Base-by-base conservation (phyloP, 179 eudicot genomes). In the Drosera spatulata region DNA sequence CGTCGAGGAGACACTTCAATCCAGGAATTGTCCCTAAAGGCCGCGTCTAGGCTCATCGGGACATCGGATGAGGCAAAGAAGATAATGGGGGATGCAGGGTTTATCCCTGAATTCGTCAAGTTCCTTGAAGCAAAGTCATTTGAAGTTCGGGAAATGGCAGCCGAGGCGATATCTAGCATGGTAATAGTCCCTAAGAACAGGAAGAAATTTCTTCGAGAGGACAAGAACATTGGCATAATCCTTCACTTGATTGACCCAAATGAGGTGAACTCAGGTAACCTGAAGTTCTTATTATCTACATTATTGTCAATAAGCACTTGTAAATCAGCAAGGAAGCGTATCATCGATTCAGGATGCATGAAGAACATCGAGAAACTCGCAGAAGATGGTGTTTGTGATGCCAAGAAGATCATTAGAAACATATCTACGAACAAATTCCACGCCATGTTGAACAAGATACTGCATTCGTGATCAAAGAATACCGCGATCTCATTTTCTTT, bases 341-440 rank as follows among this genome's bases (percentile, higher is more conserved):
- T 93, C 61, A 64, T 68, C 22, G 77, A 64, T 61, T 88, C 95
- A 55, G 93, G 81, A 56, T 77, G 77, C 66, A 49, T 88, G 48
- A 89, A 80, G 50, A 78, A 78, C 75, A 78, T 93, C n/a, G 84
- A 88, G 67, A 89, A 81, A 42, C 78, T 93, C 58, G 96, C 95
- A 10, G 82, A 81, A 38, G 73, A 73, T n/a, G 93, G 94, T 46
- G 84, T 79, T 77, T 76, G 82, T 47, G 96, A 93, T 64, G 99
- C 99, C 3, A 82, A 82, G 71, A 86, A 74, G 73, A 82, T 93
- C 69, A 77, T 86, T 58, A 89, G 79, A 61, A 93, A 78, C 74
- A 55, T 93, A 40, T 79, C 96, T 10, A 67, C 82, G 5, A 83
- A 80, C 42, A 80, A 83, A 79, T 73, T 93, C 53, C 71, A 79